phyloP scores from a whole-genome alignment of 306 rosid species.

The Begonia masoniana region DNA sequence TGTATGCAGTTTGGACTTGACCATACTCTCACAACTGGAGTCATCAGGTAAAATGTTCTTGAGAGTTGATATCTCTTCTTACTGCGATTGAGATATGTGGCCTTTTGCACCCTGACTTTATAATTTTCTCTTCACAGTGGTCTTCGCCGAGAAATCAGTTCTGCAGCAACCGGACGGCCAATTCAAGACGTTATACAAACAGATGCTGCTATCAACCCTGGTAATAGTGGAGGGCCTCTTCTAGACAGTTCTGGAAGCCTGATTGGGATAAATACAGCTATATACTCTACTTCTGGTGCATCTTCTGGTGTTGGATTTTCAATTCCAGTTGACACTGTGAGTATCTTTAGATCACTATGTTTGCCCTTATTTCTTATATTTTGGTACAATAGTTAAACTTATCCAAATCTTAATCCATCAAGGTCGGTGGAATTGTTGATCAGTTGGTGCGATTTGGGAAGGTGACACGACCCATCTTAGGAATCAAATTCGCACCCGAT shows the following conservation, averaged over 20 bases:
- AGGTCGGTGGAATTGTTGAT: slow-evolving; percentile 95
- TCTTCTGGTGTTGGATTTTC: slow-evolving; percentile 99
- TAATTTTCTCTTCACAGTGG: slow-evolving; percentile 38
- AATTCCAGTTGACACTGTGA: slow-evolving; percentile 94
- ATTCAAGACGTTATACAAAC: slow-evolving; percentile 99
- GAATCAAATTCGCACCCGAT: slow-evolving; percentile 98
- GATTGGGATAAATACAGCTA: slow-evolving; percentile 93
- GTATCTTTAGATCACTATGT: slow-evolving; percentile 6
- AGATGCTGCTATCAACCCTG: slow-evolving; percentile 99
- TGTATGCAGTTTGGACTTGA: slow-evolving; percentile 89
- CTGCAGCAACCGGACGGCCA: slow-evolving; percentile 98
- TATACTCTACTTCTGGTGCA: slow-evolving; percentile 96
- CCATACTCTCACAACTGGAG: slow-evolving; percentile 93
- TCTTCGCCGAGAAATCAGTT: slow-evolving; percentile 96
- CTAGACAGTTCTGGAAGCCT: slow-evolving; percentile 93
- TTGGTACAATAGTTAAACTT: too few species aligned
- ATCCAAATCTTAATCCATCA: slow-evolving; percentile 9
- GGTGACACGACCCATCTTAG: slow-evolving; percentile 97
- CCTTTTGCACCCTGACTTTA: neutral
- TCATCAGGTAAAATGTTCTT: slow-evolving; percentile 54
- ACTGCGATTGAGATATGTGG: neutral
- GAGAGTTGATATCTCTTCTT: slow-evolving; percentile 10
- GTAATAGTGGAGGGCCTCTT: slow-evolving; percentile 98
- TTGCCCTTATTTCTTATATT: too few species aligned
- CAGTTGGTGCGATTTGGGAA: slow-evolving; percentile 89